A percentile compares a stretch with the other conserved stretches of the same genome.
Evolutionary conservation across 345 rosid genomes (phyloP).

Genomic region (Lagerstroemia speciosa): DNA sequence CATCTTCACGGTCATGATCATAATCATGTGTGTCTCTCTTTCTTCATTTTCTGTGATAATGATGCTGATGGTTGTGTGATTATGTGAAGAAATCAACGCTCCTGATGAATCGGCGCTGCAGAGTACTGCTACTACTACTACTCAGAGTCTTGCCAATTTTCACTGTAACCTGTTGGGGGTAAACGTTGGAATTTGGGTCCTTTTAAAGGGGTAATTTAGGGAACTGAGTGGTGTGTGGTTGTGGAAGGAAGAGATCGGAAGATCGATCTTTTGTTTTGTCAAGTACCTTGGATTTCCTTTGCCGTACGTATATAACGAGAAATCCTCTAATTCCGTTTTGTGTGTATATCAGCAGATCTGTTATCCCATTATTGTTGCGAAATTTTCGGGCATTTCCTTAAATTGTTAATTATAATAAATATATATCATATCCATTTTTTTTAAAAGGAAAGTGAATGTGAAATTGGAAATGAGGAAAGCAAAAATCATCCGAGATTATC

Average conservation of each 20-base stretch:
- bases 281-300: not conserved
- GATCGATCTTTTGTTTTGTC: not conserved
- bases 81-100: not conserved
- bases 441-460: no score
- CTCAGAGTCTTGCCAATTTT: no score
- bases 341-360: not conserved
- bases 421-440: no score
- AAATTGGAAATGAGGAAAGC: no score
- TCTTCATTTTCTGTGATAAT: not conserved
- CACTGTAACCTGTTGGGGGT: not conserved
- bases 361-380: not conserved
- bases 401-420: no score
- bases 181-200: not conserved
- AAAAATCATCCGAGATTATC: no score
- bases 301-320: not conserved
- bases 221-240: not conserved
- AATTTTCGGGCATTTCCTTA: not conserved
- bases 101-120: not conserved
- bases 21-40: not conserved
- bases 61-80: not conserved
- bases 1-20: conserved; percentile 6
- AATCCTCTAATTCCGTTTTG: not conserved
- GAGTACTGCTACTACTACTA: no score
- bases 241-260: not conserved
- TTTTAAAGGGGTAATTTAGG: not conserved